Conservation (phyloP, 139 green algal genomes). For the Chlorella ohadii region DNA sequence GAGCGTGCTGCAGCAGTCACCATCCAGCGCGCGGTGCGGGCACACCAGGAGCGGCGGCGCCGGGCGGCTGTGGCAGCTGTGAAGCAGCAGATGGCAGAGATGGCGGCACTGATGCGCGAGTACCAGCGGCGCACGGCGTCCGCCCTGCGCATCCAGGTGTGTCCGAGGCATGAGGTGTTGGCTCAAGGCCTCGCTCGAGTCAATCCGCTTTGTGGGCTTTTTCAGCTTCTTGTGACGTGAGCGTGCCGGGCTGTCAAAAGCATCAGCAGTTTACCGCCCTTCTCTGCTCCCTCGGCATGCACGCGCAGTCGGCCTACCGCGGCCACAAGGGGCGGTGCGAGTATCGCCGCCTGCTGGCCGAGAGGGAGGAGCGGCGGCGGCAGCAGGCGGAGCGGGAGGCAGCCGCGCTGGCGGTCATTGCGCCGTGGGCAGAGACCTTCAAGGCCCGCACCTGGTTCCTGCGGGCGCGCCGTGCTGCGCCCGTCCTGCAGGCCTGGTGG, state of each 20-base stretch:
- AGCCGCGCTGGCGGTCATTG: slow-evolving; percentile 48
- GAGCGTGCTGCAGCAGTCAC: slow-evolving; percentile 33
- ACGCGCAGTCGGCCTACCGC: slow-evolving; percentile 31
- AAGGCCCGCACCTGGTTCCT: slow-evolving; percentile 39
- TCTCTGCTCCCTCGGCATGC: no score
- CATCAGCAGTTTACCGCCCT: no score
- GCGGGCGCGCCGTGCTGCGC: slow-evolving; percentile 18
- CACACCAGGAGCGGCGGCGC: slow-evolving; percentile 40
- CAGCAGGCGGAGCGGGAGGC: slow-evolving; percentile 12
- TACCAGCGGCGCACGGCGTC: slow-evolving; percentile 40
- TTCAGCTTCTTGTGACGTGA: no score
- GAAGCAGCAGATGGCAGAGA: slow-evolving; percentile 38
- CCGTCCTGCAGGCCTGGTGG: slow-evolving; percentile 46
- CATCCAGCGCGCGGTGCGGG: slow-evolving; percentile 58
- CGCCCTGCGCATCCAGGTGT: slow-evolving; percentile 49
- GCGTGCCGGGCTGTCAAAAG: no score
- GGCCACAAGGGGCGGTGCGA: slow-evolving; percentile 9
- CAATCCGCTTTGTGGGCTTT: no score
- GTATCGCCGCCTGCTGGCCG: slow-evolving; percentile 5
- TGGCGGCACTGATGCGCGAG: slow-evolving; percentile 45
- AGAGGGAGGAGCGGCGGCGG: slow-evolving; percentile 14
- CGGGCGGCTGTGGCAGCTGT: slow-evolving; percentile 1
- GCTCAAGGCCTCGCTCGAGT: no score
- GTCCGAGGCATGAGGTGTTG: neutral
- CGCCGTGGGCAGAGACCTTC: slow-evolving; percentile 45